These are phyloP conservation scores for Exobasidium cylindrosporum DNA, from an alignment of 1,284 basidiomycete species.

Conservation along the genomic window DNA sequence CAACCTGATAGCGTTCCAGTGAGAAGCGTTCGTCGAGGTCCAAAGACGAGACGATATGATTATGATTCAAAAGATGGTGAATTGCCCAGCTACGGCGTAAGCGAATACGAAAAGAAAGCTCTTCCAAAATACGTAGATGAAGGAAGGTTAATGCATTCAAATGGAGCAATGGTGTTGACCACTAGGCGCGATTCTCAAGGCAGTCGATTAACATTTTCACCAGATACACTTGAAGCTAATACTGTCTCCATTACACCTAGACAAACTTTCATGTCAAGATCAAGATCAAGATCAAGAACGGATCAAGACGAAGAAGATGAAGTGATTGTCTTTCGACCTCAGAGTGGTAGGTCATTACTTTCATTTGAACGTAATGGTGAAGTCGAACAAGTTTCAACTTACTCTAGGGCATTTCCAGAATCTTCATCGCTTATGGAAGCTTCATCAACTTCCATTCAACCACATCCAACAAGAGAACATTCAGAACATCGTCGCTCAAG, in stretches of 20 bases:
- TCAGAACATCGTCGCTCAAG: not conserved
- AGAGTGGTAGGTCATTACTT: not conserved
- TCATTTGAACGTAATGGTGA: not conserved
- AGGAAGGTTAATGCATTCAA: not conserved
- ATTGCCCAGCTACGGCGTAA: slow-evolving; percentile 8
- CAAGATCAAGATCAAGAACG: not conserved
- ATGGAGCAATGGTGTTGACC: not conserved
- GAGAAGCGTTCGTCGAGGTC: not conserved
- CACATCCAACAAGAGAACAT: not conserved
- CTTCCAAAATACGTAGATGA: slow-evolving; percentile 9
- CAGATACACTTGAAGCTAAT: not conserved
- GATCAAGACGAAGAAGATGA: not conserved
- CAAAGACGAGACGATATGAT: not conserved
- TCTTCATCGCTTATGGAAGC: not conserved
- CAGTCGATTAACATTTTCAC: not conserved
- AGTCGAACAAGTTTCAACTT: not conserved
- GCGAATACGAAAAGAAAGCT: slow-evolving; percentile 5
- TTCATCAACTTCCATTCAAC: not conserved
- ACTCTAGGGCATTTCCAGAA: not conserved
- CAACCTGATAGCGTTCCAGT: not conserved
- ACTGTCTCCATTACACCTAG: not conserved
- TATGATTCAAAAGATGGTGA: not conserved
- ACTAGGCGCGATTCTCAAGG: not conserved
- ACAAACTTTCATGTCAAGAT: not conserved
- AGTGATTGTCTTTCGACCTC: not conserved